phyloP scores from a whole-genome alignment of 2,329 filamentous ascomycete genomes.

The Fulvia fulva region DNA sequence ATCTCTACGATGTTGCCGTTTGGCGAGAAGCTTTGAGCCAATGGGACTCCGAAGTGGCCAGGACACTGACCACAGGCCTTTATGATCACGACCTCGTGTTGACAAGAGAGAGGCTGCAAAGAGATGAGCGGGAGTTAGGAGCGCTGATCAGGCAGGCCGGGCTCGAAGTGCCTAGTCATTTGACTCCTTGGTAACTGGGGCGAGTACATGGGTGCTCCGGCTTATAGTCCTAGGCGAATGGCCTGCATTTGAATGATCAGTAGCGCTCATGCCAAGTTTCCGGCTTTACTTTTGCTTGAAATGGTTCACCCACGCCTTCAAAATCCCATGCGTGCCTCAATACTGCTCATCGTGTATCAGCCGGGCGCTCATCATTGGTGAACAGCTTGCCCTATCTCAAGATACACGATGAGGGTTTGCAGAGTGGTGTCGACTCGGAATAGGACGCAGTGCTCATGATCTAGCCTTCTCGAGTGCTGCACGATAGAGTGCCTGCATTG shows the following conservation, averaged over 20 bases:
- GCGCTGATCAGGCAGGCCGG: background rate
- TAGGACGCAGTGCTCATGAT: background rate
- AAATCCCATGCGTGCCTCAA: too few species aligned
- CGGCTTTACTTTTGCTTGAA: too few species aligned
- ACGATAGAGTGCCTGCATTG: constrained; percentile 29
- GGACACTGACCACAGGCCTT: background rate
- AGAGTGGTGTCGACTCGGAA: too few species aligned
- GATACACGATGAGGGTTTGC: too few species aligned
- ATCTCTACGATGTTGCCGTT: background rate
- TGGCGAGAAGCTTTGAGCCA: background rate
- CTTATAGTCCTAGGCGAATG: too few species aligned
- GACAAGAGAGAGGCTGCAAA: background rate
- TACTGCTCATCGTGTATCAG: too few species aligned
- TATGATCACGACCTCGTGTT: background rate
- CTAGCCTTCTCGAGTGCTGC: background rate
- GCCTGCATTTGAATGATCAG: too few species aligned
- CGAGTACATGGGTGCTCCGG: too few species aligned
- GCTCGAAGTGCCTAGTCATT: background rate
- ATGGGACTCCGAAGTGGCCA: background rate
- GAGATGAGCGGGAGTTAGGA: background rate
- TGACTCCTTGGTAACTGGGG: background rate
- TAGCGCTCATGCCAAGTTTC: too few species aligned
- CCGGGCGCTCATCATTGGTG: too few species aligned
- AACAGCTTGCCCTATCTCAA: too few species aligned
- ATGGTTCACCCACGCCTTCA: too few species aligned